Evolutionary conservation across 208 protist genomes (phyloP).

Genomic region (Trypanosomatidae sp.): DNA sequence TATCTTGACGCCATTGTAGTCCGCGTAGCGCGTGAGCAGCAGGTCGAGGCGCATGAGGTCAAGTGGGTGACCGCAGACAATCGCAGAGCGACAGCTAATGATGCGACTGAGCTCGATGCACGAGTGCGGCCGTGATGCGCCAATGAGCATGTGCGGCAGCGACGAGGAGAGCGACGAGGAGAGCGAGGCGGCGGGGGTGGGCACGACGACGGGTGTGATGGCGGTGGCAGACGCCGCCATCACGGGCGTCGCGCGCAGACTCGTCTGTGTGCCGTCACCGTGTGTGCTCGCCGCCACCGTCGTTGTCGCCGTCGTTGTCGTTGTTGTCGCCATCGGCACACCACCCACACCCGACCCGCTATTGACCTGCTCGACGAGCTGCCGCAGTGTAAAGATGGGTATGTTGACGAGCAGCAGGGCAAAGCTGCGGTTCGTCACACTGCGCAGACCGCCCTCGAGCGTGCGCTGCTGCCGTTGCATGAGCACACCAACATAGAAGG

Average conservation of each 20-base stretch:
- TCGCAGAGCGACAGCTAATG: conserved; percentile 40
- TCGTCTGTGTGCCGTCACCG: neutral
- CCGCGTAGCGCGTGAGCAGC: conserved; percentile 39
- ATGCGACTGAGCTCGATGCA: conserved; percentile 52
- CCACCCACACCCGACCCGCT: conserved; percentile 13
- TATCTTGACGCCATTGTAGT: conserved; percentile 46
- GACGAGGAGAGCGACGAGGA: neutral
- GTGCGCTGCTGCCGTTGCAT: conserved; percentile 17
- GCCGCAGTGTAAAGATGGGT: conserved; percentile 30
- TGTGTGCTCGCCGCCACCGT: neutral
- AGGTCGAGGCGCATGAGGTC: conserved; percentile 49
- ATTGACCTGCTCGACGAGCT: conserved; percentile 49
- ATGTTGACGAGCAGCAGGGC: conserved; percentile 62
- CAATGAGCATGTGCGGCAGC: neutral
- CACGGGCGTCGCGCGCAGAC: too few species aligned
- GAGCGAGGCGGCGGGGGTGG: neutral
- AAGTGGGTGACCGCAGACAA: conserved; percentile 64
- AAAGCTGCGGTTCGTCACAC: conserved; percentile 20
- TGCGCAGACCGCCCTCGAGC: conserved; percentile 12
- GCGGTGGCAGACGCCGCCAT: neutral
- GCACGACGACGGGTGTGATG: neutral
- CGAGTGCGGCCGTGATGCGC: conserved; percentile 18
- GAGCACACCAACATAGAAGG: conserved; percentile 46
- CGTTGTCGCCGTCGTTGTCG: neutral
- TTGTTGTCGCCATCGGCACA: too few species aligned